Evolutionary conservation across 257 asterid species (phyloP).

Genomic region (Solanum ossicruentum): DNA sequence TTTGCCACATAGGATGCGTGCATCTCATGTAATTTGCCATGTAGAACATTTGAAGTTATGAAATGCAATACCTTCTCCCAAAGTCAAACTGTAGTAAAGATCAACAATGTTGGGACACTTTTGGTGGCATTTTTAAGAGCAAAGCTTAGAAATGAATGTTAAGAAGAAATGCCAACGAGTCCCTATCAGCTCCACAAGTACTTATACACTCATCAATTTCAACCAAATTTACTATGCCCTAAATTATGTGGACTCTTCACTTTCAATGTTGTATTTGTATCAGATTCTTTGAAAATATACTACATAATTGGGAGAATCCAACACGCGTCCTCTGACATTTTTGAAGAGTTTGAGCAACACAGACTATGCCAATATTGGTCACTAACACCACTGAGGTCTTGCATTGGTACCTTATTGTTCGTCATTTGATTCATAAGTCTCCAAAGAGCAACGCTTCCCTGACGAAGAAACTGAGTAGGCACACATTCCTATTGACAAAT

Average conservation of each 20-base stretch:
- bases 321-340: no score
- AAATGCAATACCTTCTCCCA: conserved; percentile 14
- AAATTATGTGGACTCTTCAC: no score
- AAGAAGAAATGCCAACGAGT: conserved; percentile 21
- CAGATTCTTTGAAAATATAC: no score
- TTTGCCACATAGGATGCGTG: no score
- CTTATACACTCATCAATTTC: conserved; percentile 15
- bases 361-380: background rate
- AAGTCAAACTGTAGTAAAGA: conserved; percentile 21
- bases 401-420: conserved; percentile 1
- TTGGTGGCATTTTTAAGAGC: conserved; percentile 12
- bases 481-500: conserved; percentile 7
- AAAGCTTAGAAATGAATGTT: conserved; percentile 5
- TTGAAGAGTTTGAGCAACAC: no score
- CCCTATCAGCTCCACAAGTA: conserved; percentile 15
- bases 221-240: background rate
- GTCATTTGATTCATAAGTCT: conserved; percentile 5
- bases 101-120: conserved; percentile 28
- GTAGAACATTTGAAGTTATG: background rate
- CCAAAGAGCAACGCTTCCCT: conserved; percentile 22
- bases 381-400: conserved; percentile 14
- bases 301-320: no score
- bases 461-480: conserved; percentile 18
- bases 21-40: no score
- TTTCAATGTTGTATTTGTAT: no score